Conservation (phyloP, 2,329 filamentous ascomycete genomes). For the Ascochyta koolunga region DNA sequence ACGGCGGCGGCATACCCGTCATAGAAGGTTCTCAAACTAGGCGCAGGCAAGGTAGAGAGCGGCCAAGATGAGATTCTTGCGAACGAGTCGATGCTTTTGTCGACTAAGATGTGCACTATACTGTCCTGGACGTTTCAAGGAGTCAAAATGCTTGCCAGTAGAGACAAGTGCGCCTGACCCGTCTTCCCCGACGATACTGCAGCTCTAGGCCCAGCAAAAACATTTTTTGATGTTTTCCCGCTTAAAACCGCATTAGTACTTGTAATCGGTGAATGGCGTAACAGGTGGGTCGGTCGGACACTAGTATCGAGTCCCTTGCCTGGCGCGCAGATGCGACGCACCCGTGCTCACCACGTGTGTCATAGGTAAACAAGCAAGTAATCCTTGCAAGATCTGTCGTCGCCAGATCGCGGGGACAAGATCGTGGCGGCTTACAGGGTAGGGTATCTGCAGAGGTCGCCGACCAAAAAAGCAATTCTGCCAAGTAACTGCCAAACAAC, state of each 20-base stretch:
- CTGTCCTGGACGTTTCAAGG: conserved; percentile 6
- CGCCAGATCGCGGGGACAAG: conserved; percentile 20
- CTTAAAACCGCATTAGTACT: conserved; percentile 2
- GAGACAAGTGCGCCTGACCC: conserved; percentile 16
- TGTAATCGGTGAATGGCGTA: conserved; percentile 14
- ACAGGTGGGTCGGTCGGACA: conserved; percentile 6
- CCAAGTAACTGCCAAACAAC: conserved; percentile 1
- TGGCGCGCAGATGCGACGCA: conserved; percentile 4
- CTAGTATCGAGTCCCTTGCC: conserved; percentile 13
- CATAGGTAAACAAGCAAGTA: conserved; percentile 18
- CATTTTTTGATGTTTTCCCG: conserved; percentile 3
- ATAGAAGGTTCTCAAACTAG: conserved; percentile 5
- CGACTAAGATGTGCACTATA: conserved; percentile 9
- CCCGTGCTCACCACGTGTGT: conserved; percentile 13
- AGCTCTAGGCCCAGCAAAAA: conserved; percentile 20
- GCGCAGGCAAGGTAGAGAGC: not conserved
- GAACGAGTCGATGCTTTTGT: conserved; percentile 7
- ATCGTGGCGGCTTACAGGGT: conserved; percentile 18
- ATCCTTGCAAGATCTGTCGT: conserved; percentile 14
- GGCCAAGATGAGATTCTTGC: conserved; percentile 7
- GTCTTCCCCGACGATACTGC: conserved; percentile 12
- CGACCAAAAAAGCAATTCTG: conserved; percentile 16
- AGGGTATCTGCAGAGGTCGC: conserved; percentile 12
- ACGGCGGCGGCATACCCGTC: not conserved
- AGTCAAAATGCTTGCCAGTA: conserved; percentile 4